Evolutionary conservation across 495 filamentous ascomycete genomes (phyloP), one percentile per base, ranked within the genome.

Genomic region (Durotheca rogersii): DNA sequence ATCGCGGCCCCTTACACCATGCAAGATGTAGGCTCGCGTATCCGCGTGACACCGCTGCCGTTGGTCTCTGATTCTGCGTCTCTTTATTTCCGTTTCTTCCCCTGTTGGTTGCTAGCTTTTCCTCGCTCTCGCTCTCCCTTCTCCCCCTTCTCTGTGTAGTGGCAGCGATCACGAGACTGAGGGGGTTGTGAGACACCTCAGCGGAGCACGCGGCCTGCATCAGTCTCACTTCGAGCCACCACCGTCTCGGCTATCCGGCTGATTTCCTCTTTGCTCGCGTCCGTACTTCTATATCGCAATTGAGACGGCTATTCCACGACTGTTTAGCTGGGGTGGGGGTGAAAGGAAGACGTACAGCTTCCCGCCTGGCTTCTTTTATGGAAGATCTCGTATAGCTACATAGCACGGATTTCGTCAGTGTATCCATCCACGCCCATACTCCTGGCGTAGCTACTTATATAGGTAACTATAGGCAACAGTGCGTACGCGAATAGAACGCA

Each of bases 311-410:
- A 32, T 17, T 17, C 16, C 7, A 12, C 19, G 17, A 33, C n/a
- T n/a, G 17, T 11, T 1, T 36, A 25, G 30, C 34, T 41, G 21
- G 23, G 35, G 27, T n/a, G n/a, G 32, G 6, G 0, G 29, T n/a
- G 20, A 10, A 41, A 40, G 12, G 23, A 27, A 27, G 12, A 54
- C 66, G 20, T 53, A 71, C 68, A 11, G 73, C 73, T 53, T 72
- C 72, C 3, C 60, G 51, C 25, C 65, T 75, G 0, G 73, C 73
- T 19, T 71, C 62, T 61, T 67, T 68, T 20, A 74, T 76, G 0
- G 65, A 68, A 9, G 67, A 64, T 12, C 72, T 58, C 1, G 71
- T 64, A 47, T 75, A 76, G 18, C 67, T 70, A 27, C 9, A 9
- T 9, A 45, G n/a, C 9, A 5, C 18, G 15, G 10, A 25, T 7